phyloP scores from a whole-genome alignment of 768 basidiomycete species.

The Macrocybe gigantea region DNA sequence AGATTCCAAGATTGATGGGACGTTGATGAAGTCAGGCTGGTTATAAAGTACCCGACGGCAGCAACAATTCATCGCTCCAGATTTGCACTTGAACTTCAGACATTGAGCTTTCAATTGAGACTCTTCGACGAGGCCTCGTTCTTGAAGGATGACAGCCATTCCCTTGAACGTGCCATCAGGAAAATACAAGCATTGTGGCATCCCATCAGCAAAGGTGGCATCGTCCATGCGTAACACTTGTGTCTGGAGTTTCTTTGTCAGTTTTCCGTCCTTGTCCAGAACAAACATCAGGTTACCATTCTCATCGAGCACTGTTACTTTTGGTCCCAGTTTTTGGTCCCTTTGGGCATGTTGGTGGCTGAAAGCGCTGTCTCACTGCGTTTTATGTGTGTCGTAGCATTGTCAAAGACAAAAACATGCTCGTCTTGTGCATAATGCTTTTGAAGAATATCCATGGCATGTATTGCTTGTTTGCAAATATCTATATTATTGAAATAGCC shows the following conservation, averaged over 20 bases:
- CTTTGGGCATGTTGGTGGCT: conserved; percentile 22
- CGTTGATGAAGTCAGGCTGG: conserved; percentile 26
- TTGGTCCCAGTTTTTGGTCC: conserved; percentile 5
- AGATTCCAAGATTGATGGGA: conserved; percentile 9
- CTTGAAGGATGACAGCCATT: conserved; percentile 16
- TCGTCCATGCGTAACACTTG: conserved; percentile 1
- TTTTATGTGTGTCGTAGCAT: conserved; percentile 22
- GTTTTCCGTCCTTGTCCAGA: conserved; percentile 16
- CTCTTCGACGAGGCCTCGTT: background rate
- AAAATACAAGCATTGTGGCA: conserved; percentile 2
- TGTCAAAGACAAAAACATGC: conserved; percentile 19
- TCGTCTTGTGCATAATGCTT: conserved; percentile 14
- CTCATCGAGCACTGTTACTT: conserved; percentile 7
- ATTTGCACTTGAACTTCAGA: background rate
- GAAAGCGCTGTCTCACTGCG: conserved; percentile 17
- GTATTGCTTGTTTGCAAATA: conserved; percentile 14
- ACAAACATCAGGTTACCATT: conserved; percentile 16
- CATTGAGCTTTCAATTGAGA: background rate
- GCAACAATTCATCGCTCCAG: conserved; percentile 19
- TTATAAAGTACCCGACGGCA: conserved; percentile 21
- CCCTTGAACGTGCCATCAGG: conserved; percentile 15
- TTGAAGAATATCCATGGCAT: conserved; percentile 19
- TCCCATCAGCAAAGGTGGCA: background rate
- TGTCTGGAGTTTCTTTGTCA: no score
- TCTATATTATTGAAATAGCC: conserved; percentile 19